phyloP scores from a whole-genome alignment of 2,329 filamentous ascomycete genomes.

The Cyphellophora europaea region DNA sequence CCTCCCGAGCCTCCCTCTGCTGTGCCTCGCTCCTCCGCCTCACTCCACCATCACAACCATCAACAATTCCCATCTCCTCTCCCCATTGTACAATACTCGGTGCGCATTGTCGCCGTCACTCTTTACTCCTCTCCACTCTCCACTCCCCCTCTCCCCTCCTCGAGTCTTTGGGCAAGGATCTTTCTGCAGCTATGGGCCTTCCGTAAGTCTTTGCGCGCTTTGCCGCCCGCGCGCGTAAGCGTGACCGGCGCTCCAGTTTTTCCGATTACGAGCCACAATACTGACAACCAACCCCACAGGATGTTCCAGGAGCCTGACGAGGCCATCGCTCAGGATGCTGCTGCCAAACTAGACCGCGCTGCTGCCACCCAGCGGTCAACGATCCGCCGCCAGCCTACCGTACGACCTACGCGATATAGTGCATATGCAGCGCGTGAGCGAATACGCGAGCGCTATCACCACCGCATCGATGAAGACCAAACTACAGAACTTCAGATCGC shows the following conservation, averaged over 20 bases:
- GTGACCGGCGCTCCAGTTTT: slow-evolving; percentile 9
- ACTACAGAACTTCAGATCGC: slow-evolving; percentile 6
- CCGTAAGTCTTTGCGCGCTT: slow-evolving; percentile 29
- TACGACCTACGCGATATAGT: slow-evolving; percentile 17
- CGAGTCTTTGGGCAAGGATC: too few relatives aligned
- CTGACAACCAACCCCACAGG: slow-evolving; percentile 22
- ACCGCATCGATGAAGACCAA: slow-evolving; percentile 5
- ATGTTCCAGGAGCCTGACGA: slow-evolving; percentile 47
- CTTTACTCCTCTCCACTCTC: slow-evolving; percentile 9
- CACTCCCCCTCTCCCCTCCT: slow-evolving; percentile 3
- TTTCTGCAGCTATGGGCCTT: slow-evolving; percentile 42
- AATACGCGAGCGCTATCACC: slow-evolving; percentile 8
- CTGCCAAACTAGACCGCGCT: slow-evolving; percentile 42
- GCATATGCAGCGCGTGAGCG: slow-evolving; percentile 8
- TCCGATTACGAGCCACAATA: slow-evolving; percentile 3
- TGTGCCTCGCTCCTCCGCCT: background rate
- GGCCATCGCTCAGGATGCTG: slow-evolving; percentile 30
- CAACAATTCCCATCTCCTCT: background rate
- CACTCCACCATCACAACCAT: background rate
- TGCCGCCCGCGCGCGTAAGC: slow-evolving; percentile 6
- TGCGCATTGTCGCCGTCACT: background rate
- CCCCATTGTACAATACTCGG: background rate
- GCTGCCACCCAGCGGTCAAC: slow-evolving; percentile 43
- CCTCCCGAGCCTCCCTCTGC: background rate
- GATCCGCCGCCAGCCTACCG: slow-evolving; percentile 44